Evolutionary conservation across 208 protist genomes (phyloP), one percentile per base, ranked within the genome.

Genomic region (Strigomonas galati): DNA sequence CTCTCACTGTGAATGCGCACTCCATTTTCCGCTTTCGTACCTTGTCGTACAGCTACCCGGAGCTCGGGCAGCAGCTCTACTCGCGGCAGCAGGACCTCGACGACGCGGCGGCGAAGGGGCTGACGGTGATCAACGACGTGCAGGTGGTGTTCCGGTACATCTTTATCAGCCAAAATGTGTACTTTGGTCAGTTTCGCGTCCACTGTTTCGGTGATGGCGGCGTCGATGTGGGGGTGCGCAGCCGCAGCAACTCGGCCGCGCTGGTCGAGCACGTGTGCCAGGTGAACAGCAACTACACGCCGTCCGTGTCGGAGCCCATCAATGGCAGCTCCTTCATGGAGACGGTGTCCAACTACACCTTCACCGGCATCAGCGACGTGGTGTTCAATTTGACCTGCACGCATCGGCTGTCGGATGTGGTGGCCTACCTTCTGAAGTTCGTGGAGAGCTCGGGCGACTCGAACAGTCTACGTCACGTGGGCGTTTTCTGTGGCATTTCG

Each of bases 131-230:
- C 5, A 2, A 32, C 5, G 10, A 55, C 9, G 9, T 17, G 2
- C 24, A 43, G n/a, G 48, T 60, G 23, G 44, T n/a, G 7, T 30
- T 71, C 14, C 19, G 21, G 23, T 71, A 64, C 35, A 56, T 31
- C 12, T 73, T 71, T 26, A 21, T 80, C 1, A 72, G 67, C 48
- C 49, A 74, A 30, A 72, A 69, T 44, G 17, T 55, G 19, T 49
- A 53, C 49, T 60, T 51, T 43, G 78, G 73, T 1, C 37, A 2
- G 5, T 83, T 72, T 35, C 62, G 62, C 24, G 1, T 79, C 17
- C 78, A 83, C 67, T 83, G 78, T 64, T 72, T 73, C 65, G 73
- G 78, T 27, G 75, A 70, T 44, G 7, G 68, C 60, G 35, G 23
- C 21, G 57, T 70, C 32, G 55, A 40, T 7, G 70, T 72, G n/a